These are phyloP conservation scores for Thecaphora thlaspeos DNA, from an alignment of 1,284 basidiomycete genomes.

Conservation along the genomic window DNA sequence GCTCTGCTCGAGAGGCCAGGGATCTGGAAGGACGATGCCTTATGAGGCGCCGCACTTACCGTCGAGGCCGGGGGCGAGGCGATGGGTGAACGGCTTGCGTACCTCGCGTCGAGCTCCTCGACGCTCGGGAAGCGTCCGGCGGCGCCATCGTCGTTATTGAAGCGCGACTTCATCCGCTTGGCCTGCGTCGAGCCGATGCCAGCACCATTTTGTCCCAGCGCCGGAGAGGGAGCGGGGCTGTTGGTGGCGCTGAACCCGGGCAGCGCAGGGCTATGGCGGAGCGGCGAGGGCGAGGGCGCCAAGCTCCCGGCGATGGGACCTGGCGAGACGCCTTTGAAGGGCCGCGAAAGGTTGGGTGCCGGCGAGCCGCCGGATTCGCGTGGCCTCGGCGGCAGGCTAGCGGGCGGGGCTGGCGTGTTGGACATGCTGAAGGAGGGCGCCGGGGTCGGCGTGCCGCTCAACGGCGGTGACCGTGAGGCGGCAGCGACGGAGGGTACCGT, in stretches of 20 bases:
- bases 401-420: too few relatives aligned
- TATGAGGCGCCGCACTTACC: constrained; percentile 5
- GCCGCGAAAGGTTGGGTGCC: not conserved
- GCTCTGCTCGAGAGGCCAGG: constrained; percentile 31
- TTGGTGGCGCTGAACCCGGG: constrained; percentile 32
- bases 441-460: not conserved
- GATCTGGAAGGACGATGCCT: constrained; percentile 6
- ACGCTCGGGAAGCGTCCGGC: constrained; percentile 40
- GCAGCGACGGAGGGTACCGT: not conserved
- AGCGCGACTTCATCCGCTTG: too few relatives aligned
- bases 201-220: not conserved
- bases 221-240: constrained; percentile 19
- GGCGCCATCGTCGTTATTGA: constrained; percentile 5
- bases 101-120: constrained; percentile 41
- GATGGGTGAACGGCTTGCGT: constrained; percentile 6
- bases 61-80: constrained; percentile 3
- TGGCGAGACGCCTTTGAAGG: not conserved
- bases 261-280: constrained; percentile 39
- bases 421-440: not conserved
- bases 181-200: too few relatives aligned
- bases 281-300: constrained; percentile 18
- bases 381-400: not conserved
- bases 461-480: not conserved
- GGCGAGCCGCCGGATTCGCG: not conserved
- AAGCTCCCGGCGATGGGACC: not conserved